A percentile compares a stretch with the other conserved stretches of the same genome.
These are phyloP conservation scores for Populus deltoides DNA, from an alignment of 345 rosid species.

Conservation along the genomic window DNA sequence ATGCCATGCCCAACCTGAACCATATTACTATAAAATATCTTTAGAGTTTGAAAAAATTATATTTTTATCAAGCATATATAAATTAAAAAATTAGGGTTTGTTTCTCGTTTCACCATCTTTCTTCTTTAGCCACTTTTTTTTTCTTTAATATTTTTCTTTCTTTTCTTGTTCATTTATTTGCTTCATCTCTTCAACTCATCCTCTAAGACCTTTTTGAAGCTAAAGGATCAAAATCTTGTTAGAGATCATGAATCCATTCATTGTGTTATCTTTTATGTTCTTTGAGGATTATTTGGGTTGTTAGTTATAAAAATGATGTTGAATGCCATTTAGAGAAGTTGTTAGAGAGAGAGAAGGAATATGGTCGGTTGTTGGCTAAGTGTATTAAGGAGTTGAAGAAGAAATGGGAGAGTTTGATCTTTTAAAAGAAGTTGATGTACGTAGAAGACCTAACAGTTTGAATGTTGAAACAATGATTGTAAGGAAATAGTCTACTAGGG, in stretches of 20 bases:
- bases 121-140: too few relatives aligned
- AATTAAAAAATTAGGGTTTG: too few relatives aligned
- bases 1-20: too few relatives aligned
- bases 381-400: constrained; percentile 90
- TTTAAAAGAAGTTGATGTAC: constrained; percentile 85
- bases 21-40: too few relatives aligned
- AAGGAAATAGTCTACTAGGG: constrained; percentile 76
- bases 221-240: constrained; percentile 24
- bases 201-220: constrained; percentile 7
- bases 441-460: constrained; percentile 87
- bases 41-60: too few relatives aligned
- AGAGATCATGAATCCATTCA: constrained; percentile 78
- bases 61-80: too few relatives aligned
- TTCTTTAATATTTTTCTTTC: constrained; percentile 61
- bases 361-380: constrained; percentile 61
- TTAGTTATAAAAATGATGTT: constrained; percentile 71
- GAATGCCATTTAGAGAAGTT: constrained; percentile 83
- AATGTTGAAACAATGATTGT: constrained; percentile 59
- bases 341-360: constrained; percentile 81
- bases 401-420: constrained; percentile 90
- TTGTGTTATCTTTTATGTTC: constrained; percentile 67
- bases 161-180: constrained; percentile 70
- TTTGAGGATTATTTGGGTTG: constrained; percentile 73
- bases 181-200: constrained; percentile 78
- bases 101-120: too few relatives aligned